These are phyloP conservation scores for Aureobasidium sp. DNA, from an alignment of 2,329 filamentous ascomycete species.

Conservation along the genomic window DNA sequence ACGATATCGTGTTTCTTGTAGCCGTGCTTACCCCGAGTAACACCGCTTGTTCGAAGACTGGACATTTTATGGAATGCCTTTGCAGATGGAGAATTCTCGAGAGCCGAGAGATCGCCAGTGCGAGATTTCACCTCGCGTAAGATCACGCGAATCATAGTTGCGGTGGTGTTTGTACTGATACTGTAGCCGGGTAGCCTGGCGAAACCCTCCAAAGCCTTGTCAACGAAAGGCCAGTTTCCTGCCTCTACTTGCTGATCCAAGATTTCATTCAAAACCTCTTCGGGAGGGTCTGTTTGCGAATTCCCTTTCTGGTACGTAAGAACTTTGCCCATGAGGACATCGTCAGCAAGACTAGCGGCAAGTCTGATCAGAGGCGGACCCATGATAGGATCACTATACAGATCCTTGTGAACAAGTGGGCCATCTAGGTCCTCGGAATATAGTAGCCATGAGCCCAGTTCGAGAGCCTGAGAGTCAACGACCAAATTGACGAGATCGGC, in stretches of 20 bases:
- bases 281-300: constrained; percentile 5
- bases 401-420: constrained; percentile 38
- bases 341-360: constrained; percentile 42
- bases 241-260: constrained; percentile 35
- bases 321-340: constrained; percentile 23
- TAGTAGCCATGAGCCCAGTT: constrained; percentile 46
- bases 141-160: constrained; percentile 2
- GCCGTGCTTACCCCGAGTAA: not conserved
- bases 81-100: not conserved
- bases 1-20: not conserved
- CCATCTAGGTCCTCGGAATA: constrained; percentile 45
- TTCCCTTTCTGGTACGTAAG: constrained; percentile 14
- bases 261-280: constrained; percentile 28
- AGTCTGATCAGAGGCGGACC: constrained; percentile 47
- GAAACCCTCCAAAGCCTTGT: constrained; percentile 24
- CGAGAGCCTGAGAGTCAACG: constrained; percentile 36
- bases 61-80: not conserved
- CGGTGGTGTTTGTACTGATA: not conserved
- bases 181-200: not conserved
- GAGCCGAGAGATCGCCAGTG: not conserved
- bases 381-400: constrained; percentile 41
- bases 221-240: constrained; percentile 33
- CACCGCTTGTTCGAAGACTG: not conserved
- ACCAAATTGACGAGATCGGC: constrained; percentile 44
- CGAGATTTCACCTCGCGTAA: constrained; percentile 2